Percentiles rank a stretch among this genome's conserved stretches.
These are phyloP conservation scores for Anisodus acutangulus DNA, from an alignment of 257 asterid species.

Conservation along the genomic window DNA sequence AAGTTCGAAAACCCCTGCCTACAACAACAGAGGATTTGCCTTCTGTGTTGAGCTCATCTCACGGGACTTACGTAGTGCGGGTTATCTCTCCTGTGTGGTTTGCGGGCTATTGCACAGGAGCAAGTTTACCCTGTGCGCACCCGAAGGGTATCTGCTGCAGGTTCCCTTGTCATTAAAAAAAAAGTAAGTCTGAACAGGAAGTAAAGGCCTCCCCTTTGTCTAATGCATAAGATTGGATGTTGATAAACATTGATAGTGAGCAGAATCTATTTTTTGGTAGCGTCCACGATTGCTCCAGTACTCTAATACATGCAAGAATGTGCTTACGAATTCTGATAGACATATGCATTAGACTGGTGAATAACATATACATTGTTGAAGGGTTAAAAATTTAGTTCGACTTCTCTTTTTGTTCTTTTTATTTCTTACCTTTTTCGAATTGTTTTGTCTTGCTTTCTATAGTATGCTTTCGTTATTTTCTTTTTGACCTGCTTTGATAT, in stretches of 20 bases:
- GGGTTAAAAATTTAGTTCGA: background rate
- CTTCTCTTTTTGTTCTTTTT: background rate
- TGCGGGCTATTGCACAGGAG: too few species aligned
- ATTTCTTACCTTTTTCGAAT: background rate
- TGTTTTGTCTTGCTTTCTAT: too few species aligned
- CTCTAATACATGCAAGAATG: background rate
- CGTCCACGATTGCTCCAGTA: background rate
- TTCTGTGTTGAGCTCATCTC: too few species aligned
- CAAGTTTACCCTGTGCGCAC: too few species aligned
- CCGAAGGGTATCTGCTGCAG: too few species aligned
- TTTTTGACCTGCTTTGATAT: too few species aligned
- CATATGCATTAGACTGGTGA: background rate
- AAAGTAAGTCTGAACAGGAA: background rate
- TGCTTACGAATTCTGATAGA: background rate
- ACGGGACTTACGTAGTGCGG: too few species aligned
- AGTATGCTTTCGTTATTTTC: too few species aligned
- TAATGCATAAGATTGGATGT: background rate
- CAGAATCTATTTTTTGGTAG: background rate
- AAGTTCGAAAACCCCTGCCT: too few species aligned
- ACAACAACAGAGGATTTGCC: too few species aligned
- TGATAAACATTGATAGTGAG: background rate
- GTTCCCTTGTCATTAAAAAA: too few species aligned
- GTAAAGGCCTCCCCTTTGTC: background rate
- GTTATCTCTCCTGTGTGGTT: too few species aligned
- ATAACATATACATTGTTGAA: background rate